Evolutionary conservation across 306 rosid species (phyloP), one percentile per base, ranked within the genome.

Genomic region (Echinosophora koreensis): DNA sequence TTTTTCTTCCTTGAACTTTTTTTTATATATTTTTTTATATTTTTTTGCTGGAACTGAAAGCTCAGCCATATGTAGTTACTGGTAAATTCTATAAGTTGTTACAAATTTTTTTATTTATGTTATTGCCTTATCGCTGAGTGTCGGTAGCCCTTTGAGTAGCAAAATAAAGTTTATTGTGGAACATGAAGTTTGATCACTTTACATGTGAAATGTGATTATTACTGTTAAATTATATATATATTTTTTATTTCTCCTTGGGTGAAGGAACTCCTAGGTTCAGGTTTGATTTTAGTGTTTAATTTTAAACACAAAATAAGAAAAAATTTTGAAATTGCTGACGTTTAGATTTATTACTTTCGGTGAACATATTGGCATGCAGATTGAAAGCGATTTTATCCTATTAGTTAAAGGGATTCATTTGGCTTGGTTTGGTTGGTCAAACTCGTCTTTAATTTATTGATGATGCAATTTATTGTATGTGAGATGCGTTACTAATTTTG

Each of bases 361-460:
- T 77, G 70, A 54, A 44, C 32, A 9, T 59, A 30, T 66, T 60
- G 69, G n/a, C 60, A n/a, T n/a, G n/a, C n/a, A 60, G 22, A 28
- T 73, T 77, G 81, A 50, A 62, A 47, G 49, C 13, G 32, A 8
- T n/a, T 37, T 18, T 41, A 60, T 34, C 15, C 75, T 9, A 4
- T 4, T 54, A 68, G 5, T 37, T 62, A 62, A 62, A 38, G 34
- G 28, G 50, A 56, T 47, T 64, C 66, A 34, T 14, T 74, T 64
- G 59, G 56, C 54, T 72, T 44, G 49, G 58, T 61, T 49, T 52
- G 81, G 86, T 69, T 62, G 55, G 80, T 66, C 71, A 34, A 54
- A 49, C 47, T 69, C 69, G 27, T 65, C 54, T 11, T 69, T 52
- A 78, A 63, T 46, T 35, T 3, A 35, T 35, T 61, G 37, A 69